phyloP scores from a whole-genome alignment of 495 filamentous ascomycete species.

The Trichoderma virens region DNA sequence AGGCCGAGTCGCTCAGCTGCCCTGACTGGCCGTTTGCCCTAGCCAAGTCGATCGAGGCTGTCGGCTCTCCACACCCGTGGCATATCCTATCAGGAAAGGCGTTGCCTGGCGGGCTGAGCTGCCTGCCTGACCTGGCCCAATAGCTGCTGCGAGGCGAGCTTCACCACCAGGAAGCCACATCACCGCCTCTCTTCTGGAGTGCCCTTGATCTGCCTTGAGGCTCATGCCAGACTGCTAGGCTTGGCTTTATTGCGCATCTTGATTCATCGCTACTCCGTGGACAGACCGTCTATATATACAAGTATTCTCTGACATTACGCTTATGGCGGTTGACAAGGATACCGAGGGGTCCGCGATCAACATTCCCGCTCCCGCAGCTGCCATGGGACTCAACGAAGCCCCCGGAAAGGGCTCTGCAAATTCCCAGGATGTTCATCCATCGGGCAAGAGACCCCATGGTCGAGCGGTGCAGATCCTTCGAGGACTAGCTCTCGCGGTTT shows the following conservation, averaged over 20 bases:
- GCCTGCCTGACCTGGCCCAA: background rate
- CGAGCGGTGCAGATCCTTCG: constrained; percentile 55
- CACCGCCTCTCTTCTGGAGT: background rate
- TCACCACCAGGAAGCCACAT: background rate
- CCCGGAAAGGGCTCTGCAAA: background rate
- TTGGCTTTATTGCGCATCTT: background rate
- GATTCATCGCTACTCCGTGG: background rate
- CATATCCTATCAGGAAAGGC: background rate
- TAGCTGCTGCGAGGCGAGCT: background rate
- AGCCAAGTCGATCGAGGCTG: background rate
- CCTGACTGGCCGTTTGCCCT: background rate
- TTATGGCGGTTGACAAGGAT: background rate
- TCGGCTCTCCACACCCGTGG: too few species aligned
- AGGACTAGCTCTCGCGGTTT: constrained; percentile 53
- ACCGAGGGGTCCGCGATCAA: constrained; percentile 4
- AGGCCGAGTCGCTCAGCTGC: background rate
- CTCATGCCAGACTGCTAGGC: background rate
- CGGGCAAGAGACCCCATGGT: constrained; percentile 61
- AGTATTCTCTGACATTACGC: background rate
- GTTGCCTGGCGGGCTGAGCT: background rate
- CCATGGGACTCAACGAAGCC: background rate
- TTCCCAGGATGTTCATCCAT: constrained; percentile 41
- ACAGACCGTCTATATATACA: background rate
- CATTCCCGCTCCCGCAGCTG: background rate
- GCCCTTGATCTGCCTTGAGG: background rate